Evolutionary conservation across 208 protist species (phyloP).

Genomic region (Porcisia deanei): DNA sequence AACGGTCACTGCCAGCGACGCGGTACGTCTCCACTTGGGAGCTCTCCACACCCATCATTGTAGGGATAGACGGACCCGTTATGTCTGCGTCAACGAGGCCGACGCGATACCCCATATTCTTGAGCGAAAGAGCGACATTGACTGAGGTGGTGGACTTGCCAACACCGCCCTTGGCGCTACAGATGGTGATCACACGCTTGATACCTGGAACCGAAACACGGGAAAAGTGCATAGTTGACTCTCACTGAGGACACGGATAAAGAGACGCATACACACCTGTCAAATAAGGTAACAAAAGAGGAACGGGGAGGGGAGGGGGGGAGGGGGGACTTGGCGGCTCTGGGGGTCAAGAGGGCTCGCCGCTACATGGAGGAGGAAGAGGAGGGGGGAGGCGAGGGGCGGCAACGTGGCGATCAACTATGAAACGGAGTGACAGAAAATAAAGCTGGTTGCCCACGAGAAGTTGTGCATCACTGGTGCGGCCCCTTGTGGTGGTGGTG

Average conservation of each 20-base stretch:
- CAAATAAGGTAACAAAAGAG: not conserved
- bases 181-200: slow-evolving; percentile 84
- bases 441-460: not conserved
- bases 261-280: not conserved
- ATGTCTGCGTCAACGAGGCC: slow-evolving; percentile 94
- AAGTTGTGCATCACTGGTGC: not conserved
- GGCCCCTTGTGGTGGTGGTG: not conserved
- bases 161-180: slow-evolving; percentile 94
- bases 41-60: slow-evolving; percentile 83
- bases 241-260: not conserved
- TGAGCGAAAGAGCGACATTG: slow-evolving; percentile 89
- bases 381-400: not conserved
- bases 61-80: slow-evolving; percentile 89
- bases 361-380: not conserved
- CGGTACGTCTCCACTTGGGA: slow-evolving; percentile 88
- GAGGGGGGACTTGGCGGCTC: too few species aligned
- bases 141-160: slow-evolving; percentile 92
- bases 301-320: not conserved
- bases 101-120: slow-evolving; percentile 73
- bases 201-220: slow-evolving; percentile 79
- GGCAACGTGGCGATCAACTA: not conserved
- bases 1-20: slow-evolving; percentile 78
- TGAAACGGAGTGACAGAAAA: not conserved
- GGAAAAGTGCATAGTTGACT: slow-evolving; percentile 53
- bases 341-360: not conserved